phyloP scores from a whole-genome alignment of 129 eudicot genomes.

The Lonicera japonica region DNA sequence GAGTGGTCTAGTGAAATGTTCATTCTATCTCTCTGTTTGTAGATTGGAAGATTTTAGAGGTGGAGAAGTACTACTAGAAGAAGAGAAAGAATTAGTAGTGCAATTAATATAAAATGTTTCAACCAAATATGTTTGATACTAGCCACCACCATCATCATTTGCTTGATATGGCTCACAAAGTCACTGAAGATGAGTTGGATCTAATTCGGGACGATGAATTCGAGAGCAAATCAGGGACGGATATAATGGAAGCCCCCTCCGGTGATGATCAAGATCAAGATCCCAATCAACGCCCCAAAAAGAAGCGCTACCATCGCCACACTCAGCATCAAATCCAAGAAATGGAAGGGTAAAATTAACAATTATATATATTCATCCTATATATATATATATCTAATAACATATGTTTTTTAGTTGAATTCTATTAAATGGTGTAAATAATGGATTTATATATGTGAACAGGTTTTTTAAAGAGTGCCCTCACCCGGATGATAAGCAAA shows the following conservation, averaged over 20 bases:
- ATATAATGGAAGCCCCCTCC: constrained; percentile 76
- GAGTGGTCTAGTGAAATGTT: too few species aligned
- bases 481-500: constrained; percentile 97
- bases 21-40: background rate
- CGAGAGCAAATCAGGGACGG: constrained; percentile 94
- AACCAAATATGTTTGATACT: constrained; percentile 69
- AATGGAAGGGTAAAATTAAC: constrained; percentile 73
- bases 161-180: constrained; percentile 52
- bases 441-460: background rate
- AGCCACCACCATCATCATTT: constrained; percentile 64
- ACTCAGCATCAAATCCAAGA: constrained; percentile 95
- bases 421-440: too few species aligned
- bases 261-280: constrained; percentile 96
- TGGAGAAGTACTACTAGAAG: background rate
- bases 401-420: too few species aligned
- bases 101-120: constrained; percentile 61
- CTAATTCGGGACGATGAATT: constrained; percentile 72
- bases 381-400: too few species aligned
- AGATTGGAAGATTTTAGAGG: background rate
- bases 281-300: constrained; percentile 89
- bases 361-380: background rate
- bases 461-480: constrained; percentile 98
- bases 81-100: background rate
- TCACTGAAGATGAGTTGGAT: constrained; percentile 65
- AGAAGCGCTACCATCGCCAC: constrained; percentile 97